These are phyloP conservation scores for Solanum clarkiae DNA, from an alignment of 257 asterid species.

Conservation along the genomic window DNA sequence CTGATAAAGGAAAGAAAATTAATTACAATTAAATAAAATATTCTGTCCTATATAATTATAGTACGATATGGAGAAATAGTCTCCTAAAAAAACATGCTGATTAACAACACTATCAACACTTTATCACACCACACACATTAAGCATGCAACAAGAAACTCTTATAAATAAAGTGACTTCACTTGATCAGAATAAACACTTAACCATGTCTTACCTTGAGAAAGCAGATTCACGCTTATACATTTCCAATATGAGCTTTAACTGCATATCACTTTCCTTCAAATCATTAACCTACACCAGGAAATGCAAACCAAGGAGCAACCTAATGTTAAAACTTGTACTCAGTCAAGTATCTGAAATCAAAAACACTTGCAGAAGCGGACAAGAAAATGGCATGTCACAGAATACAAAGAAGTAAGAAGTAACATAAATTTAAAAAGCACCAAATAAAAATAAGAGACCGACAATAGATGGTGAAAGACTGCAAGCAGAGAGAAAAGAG, in stretches of 20 bases:
- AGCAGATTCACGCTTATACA: slow-evolving; percentile 51
- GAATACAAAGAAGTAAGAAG: background rate
- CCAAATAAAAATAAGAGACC: background rate
- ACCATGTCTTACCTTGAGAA: slow-evolving; percentile 56
- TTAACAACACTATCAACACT: background rate
- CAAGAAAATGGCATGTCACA: background rate
- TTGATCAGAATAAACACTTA: background rate
- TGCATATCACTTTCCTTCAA: slow-evolving; percentile 50
- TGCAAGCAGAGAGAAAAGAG: background rate
- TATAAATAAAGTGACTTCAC: background rate
- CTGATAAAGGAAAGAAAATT: background rate
- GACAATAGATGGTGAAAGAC: background rate
- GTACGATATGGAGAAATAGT: background rate
- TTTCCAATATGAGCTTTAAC: slow-evolving; percentile 60
- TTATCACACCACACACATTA: background rate
- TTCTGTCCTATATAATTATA: background rate
- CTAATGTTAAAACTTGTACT: background rate
- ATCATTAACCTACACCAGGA: slow-evolving; percentile 55
- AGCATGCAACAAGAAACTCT: background rate
- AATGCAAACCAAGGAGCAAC: slow-evolving; percentile 1
- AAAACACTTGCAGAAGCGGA: background rate
- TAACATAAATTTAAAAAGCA: background rate
- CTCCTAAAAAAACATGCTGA: background rate
- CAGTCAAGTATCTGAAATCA: background rate
- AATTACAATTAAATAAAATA: background rate